Evolutionary conservation across 805 yeast genomes (phyloP).

Genomic region (Candida fluviatilis): DNA sequence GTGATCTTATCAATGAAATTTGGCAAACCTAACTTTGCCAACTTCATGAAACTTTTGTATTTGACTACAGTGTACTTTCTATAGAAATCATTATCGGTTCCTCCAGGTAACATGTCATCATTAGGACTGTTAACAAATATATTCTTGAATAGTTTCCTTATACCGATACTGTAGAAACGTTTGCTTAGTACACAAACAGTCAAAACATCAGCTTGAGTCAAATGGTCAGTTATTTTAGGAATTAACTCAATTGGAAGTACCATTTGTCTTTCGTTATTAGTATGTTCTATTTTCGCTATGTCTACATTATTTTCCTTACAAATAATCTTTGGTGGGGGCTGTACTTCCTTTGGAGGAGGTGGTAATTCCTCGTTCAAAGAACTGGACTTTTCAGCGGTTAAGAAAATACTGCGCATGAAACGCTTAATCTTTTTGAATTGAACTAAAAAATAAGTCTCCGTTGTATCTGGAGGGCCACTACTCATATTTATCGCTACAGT

Average conservation of each 20-base stretch:
- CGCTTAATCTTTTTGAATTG: too few relatives aligned
- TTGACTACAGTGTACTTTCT: constrained; percentile 1
- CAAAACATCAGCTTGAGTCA: constrained; percentile 9
- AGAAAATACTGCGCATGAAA: too few relatives aligned
- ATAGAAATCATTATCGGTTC: neutral
- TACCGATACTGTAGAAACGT: constrained; percentile 5
- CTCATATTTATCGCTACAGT: too few relatives aligned
- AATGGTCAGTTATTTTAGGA: constrained; percentile 4
- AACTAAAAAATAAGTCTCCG: too few relatives aligned
- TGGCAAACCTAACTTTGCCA: neutral
- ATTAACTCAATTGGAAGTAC: constrained; percentile 10
- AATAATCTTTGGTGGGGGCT: neutral
- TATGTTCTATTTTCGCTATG: neutral
- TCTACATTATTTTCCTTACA: neutral
- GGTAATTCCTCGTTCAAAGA: too few relatives aligned
- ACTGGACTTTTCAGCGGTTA: too few relatives aligned
- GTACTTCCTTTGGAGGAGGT: neutral
- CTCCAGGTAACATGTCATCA: neutral
- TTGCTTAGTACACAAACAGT: constrained; percentile 1
- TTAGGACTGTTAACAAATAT: constrained; percentile 8
- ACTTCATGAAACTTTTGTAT: constrained; percentile 2
- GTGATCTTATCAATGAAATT: neutral
- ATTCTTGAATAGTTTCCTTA: constrained; percentile 5
- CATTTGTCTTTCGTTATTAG: neutral
- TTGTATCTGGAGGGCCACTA: too few relatives aligned